A percentile compares a stretch with the other conserved stretches of the same genome.
phyloP scores from a whole-genome alignment of 2,329 filamentous ascomycete genomes.

The Colletotrichum sp. region DNA sequence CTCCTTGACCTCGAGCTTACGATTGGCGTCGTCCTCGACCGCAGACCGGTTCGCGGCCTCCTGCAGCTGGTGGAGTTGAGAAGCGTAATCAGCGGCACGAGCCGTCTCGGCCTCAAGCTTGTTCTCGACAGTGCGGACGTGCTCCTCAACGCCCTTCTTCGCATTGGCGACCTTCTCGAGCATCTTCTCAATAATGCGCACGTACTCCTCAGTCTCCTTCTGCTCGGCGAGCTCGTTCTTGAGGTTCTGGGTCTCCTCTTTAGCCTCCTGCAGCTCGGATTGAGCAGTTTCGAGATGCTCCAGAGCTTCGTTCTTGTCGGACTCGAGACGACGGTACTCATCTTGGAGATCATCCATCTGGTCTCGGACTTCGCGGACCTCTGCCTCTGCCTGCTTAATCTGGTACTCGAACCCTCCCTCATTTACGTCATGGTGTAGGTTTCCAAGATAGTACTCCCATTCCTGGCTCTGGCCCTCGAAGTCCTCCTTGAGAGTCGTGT shows the following conservation, averaged over 20 bases:
- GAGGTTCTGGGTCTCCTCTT: neutral
- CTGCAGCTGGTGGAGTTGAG: neutral
- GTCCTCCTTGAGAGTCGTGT: neutral
- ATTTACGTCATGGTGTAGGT: too few relatives aligned
- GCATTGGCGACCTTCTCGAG: neutral
- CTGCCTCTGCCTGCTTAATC: neutral
- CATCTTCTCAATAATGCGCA: neutral
- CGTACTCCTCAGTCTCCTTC: neutral
- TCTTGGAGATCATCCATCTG: neutral
- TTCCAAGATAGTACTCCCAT: neutral
- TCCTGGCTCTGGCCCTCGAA: neutral
- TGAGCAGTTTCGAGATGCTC: neutral
- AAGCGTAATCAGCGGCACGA: neutral
- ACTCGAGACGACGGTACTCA: neutral
- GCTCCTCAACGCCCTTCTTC: neutral
- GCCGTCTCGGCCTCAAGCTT: slow-evolving; percentile 31
- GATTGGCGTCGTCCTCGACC: neutral
- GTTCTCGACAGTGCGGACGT: neutral
- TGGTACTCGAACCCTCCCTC: too few relatives aligned
- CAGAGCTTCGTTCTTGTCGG: neutral
- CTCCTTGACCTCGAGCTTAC: slow-evolving; percentile 30
- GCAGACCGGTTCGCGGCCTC: neutral
- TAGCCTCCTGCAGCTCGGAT: neutral
- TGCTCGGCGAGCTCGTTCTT: neutral
- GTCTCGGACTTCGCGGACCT: neutral